These are phyloP conservation scores for Fraxinus floribunda DNA, from an alignment of 305 asterid genomes.

Conservation along the genomic window DNA sequence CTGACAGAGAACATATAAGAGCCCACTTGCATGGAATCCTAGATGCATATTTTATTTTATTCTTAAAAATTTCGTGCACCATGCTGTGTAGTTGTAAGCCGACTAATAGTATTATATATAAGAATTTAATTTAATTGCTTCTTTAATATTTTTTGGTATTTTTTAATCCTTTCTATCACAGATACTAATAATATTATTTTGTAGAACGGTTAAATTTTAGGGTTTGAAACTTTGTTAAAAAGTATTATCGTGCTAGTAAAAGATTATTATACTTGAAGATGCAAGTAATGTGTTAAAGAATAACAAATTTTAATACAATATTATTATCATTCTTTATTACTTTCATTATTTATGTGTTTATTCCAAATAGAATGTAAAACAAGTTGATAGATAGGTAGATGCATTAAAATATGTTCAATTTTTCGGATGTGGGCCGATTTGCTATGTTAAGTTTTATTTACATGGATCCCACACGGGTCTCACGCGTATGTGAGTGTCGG, in stretches of 20 bases:
- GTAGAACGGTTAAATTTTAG: neutral
- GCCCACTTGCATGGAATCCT: constrained; percentile 22
- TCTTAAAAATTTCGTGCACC: neutral
- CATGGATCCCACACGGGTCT: accelerated
- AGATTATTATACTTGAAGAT: neutral
- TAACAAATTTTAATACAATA: too few species aligned
- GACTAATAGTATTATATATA: neutral
- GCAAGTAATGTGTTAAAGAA: neutral
- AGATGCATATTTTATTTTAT: constrained; percentile 4
- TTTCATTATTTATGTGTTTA: neutral
- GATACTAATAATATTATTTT: neutral
- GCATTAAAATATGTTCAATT: neutral
- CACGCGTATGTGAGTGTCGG: neutral
- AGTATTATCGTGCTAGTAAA: neutral
- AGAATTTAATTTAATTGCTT: neutral
- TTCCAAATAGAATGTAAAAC: neutral
- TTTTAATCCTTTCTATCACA: neutral
- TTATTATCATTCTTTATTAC: neutral
- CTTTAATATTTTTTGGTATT: neutral
- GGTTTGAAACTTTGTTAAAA: neutral
- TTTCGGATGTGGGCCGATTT: too few species aligned
- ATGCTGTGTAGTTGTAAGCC: neutral
- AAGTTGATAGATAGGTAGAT: neutral
- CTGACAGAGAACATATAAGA: neutral
- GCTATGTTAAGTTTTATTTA: too few species aligned